These are phyloP conservation scores for Punica granatum DNA, from an alignment of 345 rosid species.

Conservation along the genomic window DNA sequence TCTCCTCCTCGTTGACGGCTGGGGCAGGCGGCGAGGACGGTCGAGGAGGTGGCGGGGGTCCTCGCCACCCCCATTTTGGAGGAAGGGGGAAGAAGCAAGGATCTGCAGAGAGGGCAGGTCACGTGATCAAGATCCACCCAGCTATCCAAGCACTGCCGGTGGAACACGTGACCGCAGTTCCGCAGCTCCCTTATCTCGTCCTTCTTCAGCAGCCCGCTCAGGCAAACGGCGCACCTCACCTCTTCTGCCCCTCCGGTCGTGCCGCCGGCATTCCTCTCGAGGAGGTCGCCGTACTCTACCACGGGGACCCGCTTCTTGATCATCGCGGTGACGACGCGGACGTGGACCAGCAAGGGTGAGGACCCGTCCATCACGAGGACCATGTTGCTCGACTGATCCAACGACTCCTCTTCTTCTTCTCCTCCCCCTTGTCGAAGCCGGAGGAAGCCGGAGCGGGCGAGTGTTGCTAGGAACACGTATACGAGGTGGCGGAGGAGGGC, in stretches of 20 bases:
- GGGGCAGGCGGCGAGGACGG: neutral
- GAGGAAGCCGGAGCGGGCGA: slow-evolving; percentile 25
- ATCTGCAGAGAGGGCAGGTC: slow-evolving; percentile 46
- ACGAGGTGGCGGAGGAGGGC: slow-evolving; percentile 10
- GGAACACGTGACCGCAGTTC: slow-evolving; percentile 42
- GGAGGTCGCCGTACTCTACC: slow-evolving; percentile 14
- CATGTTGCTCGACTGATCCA: slow-evolving; percentile 4
- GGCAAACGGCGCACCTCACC: slow-evolving; percentile 30
- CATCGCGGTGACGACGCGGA: slow-evolving; percentile 15
- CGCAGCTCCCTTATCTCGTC: slow-evolving; percentile 31
- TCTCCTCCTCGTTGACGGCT: neutral
- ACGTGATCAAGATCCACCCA: slow-evolving; percentile 38
- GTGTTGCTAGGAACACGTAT: slow-evolving; percentile 6
- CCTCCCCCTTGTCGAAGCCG: neutral
- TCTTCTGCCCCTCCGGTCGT: neutral
- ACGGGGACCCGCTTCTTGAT: slow-evolving; percentile 31
- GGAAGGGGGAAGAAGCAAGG: slow-evolving; percentile 23
- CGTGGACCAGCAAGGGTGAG: slow-evolving; percentile 20
- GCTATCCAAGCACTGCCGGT: slow-evolving; percentile 31
- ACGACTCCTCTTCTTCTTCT: neutral
- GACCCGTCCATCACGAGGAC: slow-evolving; percentile 25
- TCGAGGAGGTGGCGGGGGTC: neutral
- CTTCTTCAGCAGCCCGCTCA: slow-evolving; percentile 19
- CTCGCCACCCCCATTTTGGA: neutral
- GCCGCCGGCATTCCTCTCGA: slow-evolving; percentile 4